phyloP scores from a whole-genome alignment of 495 filamentous ascomycete genomes.

The Penicillium bialowiezense region DNA sequence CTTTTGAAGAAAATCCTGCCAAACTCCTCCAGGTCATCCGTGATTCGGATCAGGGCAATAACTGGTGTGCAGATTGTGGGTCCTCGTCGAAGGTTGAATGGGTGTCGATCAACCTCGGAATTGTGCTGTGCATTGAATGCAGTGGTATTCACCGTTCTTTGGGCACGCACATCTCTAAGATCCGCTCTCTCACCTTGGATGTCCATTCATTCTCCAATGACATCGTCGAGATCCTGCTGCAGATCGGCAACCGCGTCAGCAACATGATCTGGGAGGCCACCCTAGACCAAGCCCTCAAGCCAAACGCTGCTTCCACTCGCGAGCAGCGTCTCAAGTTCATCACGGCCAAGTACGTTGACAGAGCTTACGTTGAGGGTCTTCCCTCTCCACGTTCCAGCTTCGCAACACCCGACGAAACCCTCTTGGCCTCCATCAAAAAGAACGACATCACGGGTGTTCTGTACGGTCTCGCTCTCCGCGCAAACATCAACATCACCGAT shows the following conservation, averaged over 20 bases:
- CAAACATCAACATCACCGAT: constrained; percentile 84
- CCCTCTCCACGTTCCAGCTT: constrained; percentile 73
- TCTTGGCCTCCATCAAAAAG: constrained; percentile 90
- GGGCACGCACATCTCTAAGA: constrained; percentile 96
- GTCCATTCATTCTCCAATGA: constrained; percentile 94
- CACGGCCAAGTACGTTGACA: constrained; percentile 88
- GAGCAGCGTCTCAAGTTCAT: constrained; percentile 92
- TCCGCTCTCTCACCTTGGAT: constrained; percentile 92
- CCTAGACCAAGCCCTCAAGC: constrained; percentile 69
- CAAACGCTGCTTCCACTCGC: constrained; percentile 68
- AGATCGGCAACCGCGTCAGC: constrained; percentile 88
- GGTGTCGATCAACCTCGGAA: constrained; percentile 97
- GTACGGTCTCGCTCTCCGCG: constrained; percentile 82
- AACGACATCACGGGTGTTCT: constrained; percentile 91
- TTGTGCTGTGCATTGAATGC: constrained; percentile 97
- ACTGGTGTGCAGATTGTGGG: constrained; percentile 92
- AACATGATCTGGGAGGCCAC: constrained; percentile 97
- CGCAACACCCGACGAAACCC: constrained; percentile 78
- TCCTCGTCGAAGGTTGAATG: constrained; percentile 92
- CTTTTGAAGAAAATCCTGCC: constrained; percentile 76
- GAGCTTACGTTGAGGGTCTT: constrained; percentile 75
- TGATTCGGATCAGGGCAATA: constrained; percentile 89
- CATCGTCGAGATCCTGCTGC: constrained; percentile 89
- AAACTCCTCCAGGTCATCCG: constrained; percentile 83
- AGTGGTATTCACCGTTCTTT: constrained; percentile 96